These are phyloP conservation scores for Candida anutae DNA, from an alignment of 1,139 yeast species.

Conservation along the genomic window DNA sequence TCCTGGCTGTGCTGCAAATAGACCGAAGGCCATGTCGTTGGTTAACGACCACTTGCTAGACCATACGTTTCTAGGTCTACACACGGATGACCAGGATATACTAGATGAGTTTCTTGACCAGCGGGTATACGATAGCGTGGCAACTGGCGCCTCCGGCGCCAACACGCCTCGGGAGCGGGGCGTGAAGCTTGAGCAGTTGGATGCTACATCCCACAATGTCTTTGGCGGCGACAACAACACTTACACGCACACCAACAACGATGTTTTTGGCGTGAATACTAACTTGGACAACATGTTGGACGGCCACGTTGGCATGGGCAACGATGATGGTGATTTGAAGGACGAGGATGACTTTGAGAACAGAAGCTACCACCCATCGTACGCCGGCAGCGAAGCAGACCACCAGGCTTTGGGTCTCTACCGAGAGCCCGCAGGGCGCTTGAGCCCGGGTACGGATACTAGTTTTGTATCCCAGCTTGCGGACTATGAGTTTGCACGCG, in stretches of 20 bases:
- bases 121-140: constrained; percentile 40
- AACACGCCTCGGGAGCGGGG: constrained; percentile 17
- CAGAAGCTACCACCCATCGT: not conserved
- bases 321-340: too few relatives aligned
- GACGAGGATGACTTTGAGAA: not conserved
- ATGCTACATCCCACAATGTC: constrained; percentile 1
- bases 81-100: constrained; percentile 15
- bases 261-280: constrained; percentile 11
- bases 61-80: constrained; percentile 7
- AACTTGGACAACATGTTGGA: constrained; percentile 11
- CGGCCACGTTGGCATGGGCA: too few relatives aligned
- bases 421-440: not conserved
- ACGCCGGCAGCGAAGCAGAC: not conserved
- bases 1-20: too few relatives aligned
- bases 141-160: constrained; percentile 6
- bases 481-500: constrained; percentile 42
- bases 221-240: constrained; percentile 7
- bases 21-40: too few relatives aligned
- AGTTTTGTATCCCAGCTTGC: constrained; percentile 8
- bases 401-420: not conserved
- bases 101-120: constrained; percentile 54
- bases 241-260: constrained; percentile 6
- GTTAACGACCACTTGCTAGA: constrained; percentile 9
- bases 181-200: constrained; percentile 10
- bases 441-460: not conserved